Conservation (phyloP, 1,139 yeast genomes). For the Zygosaccharomyces sapae region DNA sequence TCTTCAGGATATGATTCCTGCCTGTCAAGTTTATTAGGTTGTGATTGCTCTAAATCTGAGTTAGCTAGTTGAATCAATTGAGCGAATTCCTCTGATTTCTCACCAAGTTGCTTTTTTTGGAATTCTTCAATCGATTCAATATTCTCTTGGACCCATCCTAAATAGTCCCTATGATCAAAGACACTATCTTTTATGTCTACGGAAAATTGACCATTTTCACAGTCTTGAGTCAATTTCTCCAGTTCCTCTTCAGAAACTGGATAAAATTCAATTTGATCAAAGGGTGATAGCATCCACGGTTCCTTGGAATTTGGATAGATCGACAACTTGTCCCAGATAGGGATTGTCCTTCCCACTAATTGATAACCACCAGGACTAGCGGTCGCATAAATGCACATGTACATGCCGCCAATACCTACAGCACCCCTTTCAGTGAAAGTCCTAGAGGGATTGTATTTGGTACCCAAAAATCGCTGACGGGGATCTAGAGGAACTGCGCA, state of each 20-base stretch:
- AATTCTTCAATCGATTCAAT: conserved; percentile 67
- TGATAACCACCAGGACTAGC: conserved; percentile 99
- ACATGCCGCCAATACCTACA: conserved; percentile 97
- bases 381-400: conserved; percentile 97
- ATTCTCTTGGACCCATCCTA: conserved; percentile 73
- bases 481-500: conserved; percentile 98
- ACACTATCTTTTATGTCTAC: conserved; percentile 72
- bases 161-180: conserved; percentile 77
- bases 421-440: conserved; percentile 95
- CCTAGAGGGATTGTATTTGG: conserved; percentile 94
- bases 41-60: conserved; percentile 57
- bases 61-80: conserved; percentile 78
- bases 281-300: conserved; percentile 89
- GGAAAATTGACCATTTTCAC: conserved; percentile 73
- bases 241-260: conserved; percentile 84
- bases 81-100: conserved; percentile 79
- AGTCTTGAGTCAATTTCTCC: conserved; percentile 65
- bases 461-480: conserved; percentile 84
- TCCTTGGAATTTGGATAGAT: conserved; percentile 65
- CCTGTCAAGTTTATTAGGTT: conserved; percentile 41
- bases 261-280: conserved; percentile 91
- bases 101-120: conserved; percentile 66
- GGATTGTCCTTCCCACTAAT: conserved; percentile 91
- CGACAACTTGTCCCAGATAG: conserved; percentile 93
- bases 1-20: conserved; percentile 61